Percentiles rank a stretch among this genome's conserved stretches.
Evolutionary conservation across 2,329 filamentous ascomycete genomes (phyloP).

Genomic region (Colletotrichum sojae): DNA sequence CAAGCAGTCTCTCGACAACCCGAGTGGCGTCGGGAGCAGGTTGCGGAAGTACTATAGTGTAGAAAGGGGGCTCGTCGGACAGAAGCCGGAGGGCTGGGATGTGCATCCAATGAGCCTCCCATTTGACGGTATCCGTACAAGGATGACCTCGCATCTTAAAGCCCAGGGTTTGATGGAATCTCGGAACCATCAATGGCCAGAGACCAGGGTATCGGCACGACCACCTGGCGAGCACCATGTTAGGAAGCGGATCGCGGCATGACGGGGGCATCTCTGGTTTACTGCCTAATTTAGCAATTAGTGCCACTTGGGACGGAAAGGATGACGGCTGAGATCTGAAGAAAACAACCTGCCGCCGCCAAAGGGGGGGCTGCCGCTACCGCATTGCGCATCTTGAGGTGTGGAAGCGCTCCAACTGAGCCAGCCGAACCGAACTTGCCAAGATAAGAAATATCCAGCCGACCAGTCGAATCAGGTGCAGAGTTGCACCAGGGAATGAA

Average conservation of each 20-base stretch:
- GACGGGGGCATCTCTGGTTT: neutral
- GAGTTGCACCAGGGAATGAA: neutral
- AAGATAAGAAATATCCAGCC: neutral
- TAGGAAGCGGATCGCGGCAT: neutral
- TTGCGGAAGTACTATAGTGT: neutral
- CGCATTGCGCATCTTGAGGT: neutral
- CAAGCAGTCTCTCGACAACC: neutral
- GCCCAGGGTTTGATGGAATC: slow-evolving; percentile 7
- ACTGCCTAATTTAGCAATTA: neutral
- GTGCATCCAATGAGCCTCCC: neutral
- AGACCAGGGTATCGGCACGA: slow-evolving; percentile 4
- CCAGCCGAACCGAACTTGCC: neutral
- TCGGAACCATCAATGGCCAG: neutral
- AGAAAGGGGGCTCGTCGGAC: slow-evolving; percentile 3
- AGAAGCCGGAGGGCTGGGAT: slow-evolving; percentile 7
- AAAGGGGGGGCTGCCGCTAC: neutral
- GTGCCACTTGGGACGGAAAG: neutral
- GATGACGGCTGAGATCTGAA: slow-evolving; percentile 17
- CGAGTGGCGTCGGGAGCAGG: slow-evolving; percentile 22
- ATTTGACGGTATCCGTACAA: slow-evolving; percentile 17
- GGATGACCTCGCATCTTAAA: slow-evolving; percentile 16
- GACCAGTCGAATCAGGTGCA: neutral
- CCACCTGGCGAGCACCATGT: neutral
- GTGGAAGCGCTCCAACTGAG: neutral
- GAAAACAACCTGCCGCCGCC: neutral